A percentile compares a stretch with the other conserved stretches of the same genome.
Evolutionary conservation across 495 filamentous ascomycete genomes (phyloP).

Genomic region (Daldinia grandis): DNA sequence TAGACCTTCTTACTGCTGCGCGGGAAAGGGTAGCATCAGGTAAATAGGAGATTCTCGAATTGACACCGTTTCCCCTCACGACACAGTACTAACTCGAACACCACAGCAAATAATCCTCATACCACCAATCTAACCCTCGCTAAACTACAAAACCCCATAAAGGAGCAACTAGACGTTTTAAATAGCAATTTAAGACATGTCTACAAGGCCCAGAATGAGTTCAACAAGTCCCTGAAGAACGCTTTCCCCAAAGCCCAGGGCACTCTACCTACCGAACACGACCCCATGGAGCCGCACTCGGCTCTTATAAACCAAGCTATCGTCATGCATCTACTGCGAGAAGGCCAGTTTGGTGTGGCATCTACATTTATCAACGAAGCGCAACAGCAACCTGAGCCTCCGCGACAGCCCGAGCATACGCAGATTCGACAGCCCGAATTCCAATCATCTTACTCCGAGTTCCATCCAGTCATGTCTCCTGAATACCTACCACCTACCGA

Average conservation of each 20-base stretch:
- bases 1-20: conserved; percentile 76
- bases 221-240: conserved; percentile 84
- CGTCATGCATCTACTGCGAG: conserved; percentile 93
- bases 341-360: conserved; percentile 91
- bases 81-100: not conserved
- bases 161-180: conserved; percentile 77
- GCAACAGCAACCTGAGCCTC: conserved; percentile 36
- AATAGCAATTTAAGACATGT: conserved; percentile 82
- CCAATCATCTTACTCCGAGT: not conserved
- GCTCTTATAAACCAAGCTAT: conserved; percentile 89
- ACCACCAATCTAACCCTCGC: conserved; percentile 74
- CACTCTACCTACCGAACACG: conserved; percentile 80
- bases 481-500: conserved; percentile 30
- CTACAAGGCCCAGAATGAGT: conserved; percentile 77
- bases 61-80: not conserved
- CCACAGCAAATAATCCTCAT: conserved; percentile 67
- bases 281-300: conserved; percentile 78
- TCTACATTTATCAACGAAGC: conserved; percentile 78
- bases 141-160: conserved; percentile 84
- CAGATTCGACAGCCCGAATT: not conserved
- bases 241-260: conserved; percentile 50
- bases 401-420: not conserved
- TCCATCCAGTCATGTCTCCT: conserved; percentile 6
- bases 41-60: conserved; percentile 46
- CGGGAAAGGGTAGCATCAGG: conserved; percentile 73